Base-by-base conservation (phyloP, 1,284 basidiomycete species). In the Paramarasmius palmivorus region DNA sequence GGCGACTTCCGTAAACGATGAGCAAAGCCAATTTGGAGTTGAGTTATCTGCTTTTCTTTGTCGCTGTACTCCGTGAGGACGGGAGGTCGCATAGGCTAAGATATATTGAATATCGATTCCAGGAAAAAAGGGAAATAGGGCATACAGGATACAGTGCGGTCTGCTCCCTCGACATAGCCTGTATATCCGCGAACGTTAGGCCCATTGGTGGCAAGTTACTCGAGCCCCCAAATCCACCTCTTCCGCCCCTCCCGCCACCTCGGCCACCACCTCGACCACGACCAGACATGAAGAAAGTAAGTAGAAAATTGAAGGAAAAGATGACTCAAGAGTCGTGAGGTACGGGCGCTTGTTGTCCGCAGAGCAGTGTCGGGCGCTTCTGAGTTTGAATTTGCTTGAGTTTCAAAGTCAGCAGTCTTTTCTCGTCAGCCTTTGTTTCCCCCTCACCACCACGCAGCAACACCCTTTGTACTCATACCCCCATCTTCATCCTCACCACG, bases 81-180 rank as follows among this genome's bases (percentile, higher is more conserved):
- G 36, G 90, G 90, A 3, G 78, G 73, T 19, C 83, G 80, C 66
- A 85, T 69, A 25, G 80, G 72, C 84, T 86, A 67, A 49, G 66
- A 65, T 59, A 22, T 15, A 39, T 34, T 41, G 20, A 38, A 10
- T 26, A 14, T 25, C 12, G 37, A 22, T 39, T 46, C 12, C 37
- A 32, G 9, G 47, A 12, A 29, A 46, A 10, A 25, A 32, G 32
- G 20, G 19, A 47, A 25, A 4, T 17, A 45, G 49, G 57, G 71
- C 87, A 69, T 75, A 91, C 89, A 51, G 90, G 90, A 73, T 91
- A 92, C 63, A 90, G 70, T 36, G 82, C 83, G 39, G 86, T 85
- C 54, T 77, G 85, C 66, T 92, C 90, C 55, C 86, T 73, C 19
- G 87, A 87, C 64, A 92, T 70, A 45, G 81, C 75, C 67, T 90